These are phyloP conservation scores for Eimeria mitis DNA, from an alignment of 169 alveolate genomes.

Conservation along the genomic window DNA sequence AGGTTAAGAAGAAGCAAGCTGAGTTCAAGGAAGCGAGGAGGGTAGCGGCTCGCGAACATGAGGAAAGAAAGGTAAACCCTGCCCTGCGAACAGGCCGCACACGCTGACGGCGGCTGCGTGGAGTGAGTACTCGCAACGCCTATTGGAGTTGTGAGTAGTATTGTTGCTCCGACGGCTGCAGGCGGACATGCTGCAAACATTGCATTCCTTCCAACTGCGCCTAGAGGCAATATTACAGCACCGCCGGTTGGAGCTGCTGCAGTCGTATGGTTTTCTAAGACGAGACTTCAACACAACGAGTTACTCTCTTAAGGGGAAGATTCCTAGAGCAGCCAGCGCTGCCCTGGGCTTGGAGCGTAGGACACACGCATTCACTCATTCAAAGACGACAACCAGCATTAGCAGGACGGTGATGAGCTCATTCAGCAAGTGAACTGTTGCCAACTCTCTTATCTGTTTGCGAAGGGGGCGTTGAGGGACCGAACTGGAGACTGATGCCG, in stretches of 20 bases:
- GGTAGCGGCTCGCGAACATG: conserved; percentile 30
- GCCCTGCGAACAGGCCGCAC: neutral
- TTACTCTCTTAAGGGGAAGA: conserved; percentile 51
- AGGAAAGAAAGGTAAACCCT: conserved; percentile 12
- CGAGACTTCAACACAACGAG: conserved; percentile 51
- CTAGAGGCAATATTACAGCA: conserved; percentile 61
- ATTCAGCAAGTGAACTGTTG: neutral
- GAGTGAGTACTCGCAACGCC: neutral
- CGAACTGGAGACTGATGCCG: conserved; percentile 62
- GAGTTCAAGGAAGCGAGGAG: conserved; percentile 17
- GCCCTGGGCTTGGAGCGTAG: conserved; percentile 61
- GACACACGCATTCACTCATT: neutral
- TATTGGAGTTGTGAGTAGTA: neutral
- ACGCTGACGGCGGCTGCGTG: neutral
- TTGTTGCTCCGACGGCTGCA: neutral
- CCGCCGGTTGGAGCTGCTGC: conserved; percentile 53
- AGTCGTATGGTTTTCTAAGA: conserved; percentile 49
- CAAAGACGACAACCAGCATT: neutral
- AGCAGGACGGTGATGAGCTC: neutral
- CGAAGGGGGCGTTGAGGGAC: conserved; percentile 63
- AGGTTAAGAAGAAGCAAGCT: conserved; percentile 26
- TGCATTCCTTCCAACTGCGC: conserved; percentile 34
- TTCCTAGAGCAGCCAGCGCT: conserved; percentile 46
- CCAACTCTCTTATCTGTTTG: neutral
- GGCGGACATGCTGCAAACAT: conserved; percentile 26